phyloP scores from a whole-genome alignment of 2,329 filamentous ascomycete genomes.

The Gliomastix tumulicola region DNA sequence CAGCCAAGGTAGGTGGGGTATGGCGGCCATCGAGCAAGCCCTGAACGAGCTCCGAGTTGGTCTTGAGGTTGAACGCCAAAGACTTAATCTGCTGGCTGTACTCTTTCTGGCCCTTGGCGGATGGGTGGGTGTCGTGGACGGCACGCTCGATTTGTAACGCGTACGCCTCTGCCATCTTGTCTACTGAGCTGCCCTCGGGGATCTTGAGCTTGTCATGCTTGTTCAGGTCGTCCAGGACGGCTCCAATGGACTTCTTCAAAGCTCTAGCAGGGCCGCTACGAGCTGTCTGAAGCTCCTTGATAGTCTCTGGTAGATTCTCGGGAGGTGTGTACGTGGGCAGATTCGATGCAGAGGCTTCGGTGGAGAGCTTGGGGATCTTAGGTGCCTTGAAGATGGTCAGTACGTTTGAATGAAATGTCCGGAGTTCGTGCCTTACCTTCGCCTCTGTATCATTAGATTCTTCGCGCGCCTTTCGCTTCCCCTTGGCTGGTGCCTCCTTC shows the following conservation, averaged over 20 bases:
- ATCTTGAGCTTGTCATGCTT: constrained; percentile 59
- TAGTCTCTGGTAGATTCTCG: constrained; percentile 40
- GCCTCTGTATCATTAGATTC: constrained; percentile 44
- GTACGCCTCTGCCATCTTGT: constrained; percentile 60
- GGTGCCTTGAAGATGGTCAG: constrained; percentile 15
- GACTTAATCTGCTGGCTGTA: constrained; percentile 63
- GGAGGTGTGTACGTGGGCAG: constrained; percentile 39
- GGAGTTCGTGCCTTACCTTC: constrained; percentile 31
- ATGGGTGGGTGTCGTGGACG: constrained; percentile 48
- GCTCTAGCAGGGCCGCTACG: constrained; percentile 65
- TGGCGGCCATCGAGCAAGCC: constrained; percentile 68
- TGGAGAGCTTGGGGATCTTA: constrained; percentile 47
- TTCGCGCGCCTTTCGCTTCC: constrained; percentile 52
- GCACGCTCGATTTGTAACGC: constrained; percentile 76
- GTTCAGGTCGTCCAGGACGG: constrained; percentile 58
- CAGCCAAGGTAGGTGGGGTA: constrained; percentile 69
- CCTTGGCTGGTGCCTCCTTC: constrained; percentile 36
- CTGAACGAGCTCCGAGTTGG: constrained; percentile 71
- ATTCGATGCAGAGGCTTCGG: constrained; percentile 31
- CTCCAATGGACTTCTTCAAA: constrained; percentile 61
- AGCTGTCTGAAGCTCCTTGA: constrained; percentile 49
- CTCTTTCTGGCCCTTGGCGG: constrained; percentile 34
- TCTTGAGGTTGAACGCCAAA: constrained; percentile 81
- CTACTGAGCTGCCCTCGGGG: constrained; percentile 55
- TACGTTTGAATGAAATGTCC: neutral